A percentile compares a stretch with the other conserved stretches of the same genome.
Evolutionary conservation across 2,329 filamentous ascomycete species (phyloP).

Genomic region (Ilyonectria sp.): DNA sequence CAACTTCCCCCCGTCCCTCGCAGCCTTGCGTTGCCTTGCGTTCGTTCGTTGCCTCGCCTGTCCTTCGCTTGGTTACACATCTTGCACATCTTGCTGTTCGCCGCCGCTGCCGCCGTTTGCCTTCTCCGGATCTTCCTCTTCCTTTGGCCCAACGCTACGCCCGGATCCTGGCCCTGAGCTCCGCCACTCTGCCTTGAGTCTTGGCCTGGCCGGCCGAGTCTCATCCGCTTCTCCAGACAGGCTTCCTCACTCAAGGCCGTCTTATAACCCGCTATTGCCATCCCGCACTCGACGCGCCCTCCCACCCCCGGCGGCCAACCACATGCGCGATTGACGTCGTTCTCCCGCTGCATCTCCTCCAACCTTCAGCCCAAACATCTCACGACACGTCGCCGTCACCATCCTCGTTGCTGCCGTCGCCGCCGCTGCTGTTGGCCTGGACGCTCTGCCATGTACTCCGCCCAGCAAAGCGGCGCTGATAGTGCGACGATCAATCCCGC

Average conservation of each 20-base stretch:
- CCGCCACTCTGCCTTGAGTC: slow-evolving; percentile 32
- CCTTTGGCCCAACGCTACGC: slow-evolving; percentile 17
- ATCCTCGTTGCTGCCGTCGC: slow-evolving; percentile 44
- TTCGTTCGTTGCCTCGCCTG: slow-evolving; percentile 25
- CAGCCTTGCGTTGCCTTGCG: slow-evolving; percentile 32
- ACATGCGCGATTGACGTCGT: slow-evolving; percentile 65
- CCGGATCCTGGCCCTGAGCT: slow-evolving; percentile 14
- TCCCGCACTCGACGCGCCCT: slow-evolving; percentile 44
- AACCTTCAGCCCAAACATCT: slow-evolving; percentile 69
- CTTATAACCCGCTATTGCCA: slow-evolving; percentile 47
- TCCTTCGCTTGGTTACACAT: slow-evolving; percentile 15
- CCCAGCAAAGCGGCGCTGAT: slow-evolving; percentile 79
- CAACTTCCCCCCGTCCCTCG: slow-evolving; percentile 19
- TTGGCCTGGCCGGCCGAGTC: slow-evolving; percentile 41
- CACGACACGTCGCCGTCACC: slow-evolving; percentile 73
- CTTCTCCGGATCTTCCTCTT: slow-evolving; percentile 27
- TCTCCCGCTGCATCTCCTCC: slow-evolving; percentile 59
- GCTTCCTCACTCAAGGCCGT: slow-evolving; percentile 37
- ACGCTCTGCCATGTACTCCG: slow-evolving; percentile 56
- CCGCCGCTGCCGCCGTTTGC: slow-evolving; percentile 26
- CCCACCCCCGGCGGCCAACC: slow-evolving; percentile 60
- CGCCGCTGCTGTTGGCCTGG: slow-evolving; percentile 45
- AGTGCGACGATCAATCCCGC: slow-evolving; percentile 94
- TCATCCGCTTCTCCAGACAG: slow-evolving; percentile 40
- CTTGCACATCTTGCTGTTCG: slow-evolving; percentile 28